Base-by-base conservation (phyloP, 345 rosid species). In the Salix udensis region DNA sequence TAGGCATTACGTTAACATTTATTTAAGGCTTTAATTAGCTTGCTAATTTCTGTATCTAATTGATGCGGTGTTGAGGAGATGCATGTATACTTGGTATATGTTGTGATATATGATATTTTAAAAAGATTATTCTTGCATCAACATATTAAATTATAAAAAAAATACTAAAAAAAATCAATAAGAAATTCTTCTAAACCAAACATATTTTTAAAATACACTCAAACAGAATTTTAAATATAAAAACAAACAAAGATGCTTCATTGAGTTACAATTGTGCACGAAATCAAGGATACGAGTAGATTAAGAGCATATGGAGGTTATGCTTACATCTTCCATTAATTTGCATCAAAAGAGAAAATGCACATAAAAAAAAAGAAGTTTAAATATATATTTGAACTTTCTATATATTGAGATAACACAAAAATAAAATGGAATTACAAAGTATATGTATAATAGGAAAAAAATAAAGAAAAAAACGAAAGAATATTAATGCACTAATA, bases 401-500 rank as follows among this genome's bases (percentile, higher is more conserved):
- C 37, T 34, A 1, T 34, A 34, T 34, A 44, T 44, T 13, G 50
- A 44, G 15, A 44, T 13, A 44, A 3, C 15, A 44, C 16, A 1
- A 44, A 4, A 44, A 46, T 31, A 70, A 26, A 58, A 70, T 6
- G 28, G 31, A 48, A 21, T 34, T 34, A 34, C 6, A 31, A 58
- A 72, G 23, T 8, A 62, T 31, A 31, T 31, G 34, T 4, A 31
- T 31, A 24, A 19, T 0, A 39, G 34, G 40, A 26, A 18, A 40
- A 40, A 15, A 7, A 42, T 21, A 23, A 37, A 15, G 18, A 44
- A 26, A 11, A 11, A 48, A 15, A 4, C 60, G 9, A 5, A 61
- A 76, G 52, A 78, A 76, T 6, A 67, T 46, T 76, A 39, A 37
- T 81, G 28, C 52, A 71, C 79, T 62, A 55, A 70, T 24, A 75